Evolutionary conservation across 2,329 filamentous ascomycete species (phyloP).

Genomic region (Geoglossum cookeanum): DNA sequence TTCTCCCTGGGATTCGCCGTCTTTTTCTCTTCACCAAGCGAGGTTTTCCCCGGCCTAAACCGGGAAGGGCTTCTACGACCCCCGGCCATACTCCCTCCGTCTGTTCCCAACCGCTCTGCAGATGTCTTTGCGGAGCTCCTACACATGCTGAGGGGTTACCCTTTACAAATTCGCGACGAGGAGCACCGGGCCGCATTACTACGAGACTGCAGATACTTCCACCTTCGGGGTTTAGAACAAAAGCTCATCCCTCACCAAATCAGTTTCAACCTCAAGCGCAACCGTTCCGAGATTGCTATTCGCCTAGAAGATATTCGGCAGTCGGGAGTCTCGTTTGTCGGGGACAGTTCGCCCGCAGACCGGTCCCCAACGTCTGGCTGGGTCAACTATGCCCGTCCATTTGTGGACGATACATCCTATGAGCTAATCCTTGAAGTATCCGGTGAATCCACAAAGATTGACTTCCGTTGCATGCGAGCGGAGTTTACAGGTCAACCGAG

Average conservation of each 20-base stretch:
- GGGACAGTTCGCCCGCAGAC: slow-evolving; percentile 22
- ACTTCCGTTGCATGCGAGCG: slow-evolving; percentile 35
- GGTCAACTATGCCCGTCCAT: slow-evolving; percentile 69
- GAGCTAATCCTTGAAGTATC: slow-evolving; percentile 67
- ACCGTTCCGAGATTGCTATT: slow-evolving; percentile 56
- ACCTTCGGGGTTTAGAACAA: slow-evolving; percentile 82
- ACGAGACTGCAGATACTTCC: slow-evolving; percentile 78
- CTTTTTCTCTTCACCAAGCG: slow-evolving; percentile 63
- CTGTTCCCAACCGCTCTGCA: slow-evolving; percentile 63
- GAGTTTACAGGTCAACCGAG: slow-evolving; percentile 58
- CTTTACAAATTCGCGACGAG: slow-evolving; percentile 55
- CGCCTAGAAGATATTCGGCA: slow-evolving; percentile 76
- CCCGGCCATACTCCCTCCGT: slow-evolving; percentile 67
- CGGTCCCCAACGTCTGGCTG: slow-evolving; percentile 26
- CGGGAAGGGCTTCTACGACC: slow-evolving; percentile 64
- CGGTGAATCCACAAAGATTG: slow-evolving; percentile 42
- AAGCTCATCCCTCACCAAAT: slow-evolving; percentile 61
- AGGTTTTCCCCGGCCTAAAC: slow-evolving; percentile 73
- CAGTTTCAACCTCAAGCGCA: slow-evolving; percentile 50
- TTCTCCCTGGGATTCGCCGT: slow-evolving; percentile 79
- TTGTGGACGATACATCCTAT: slow-evolving; percentile 52
- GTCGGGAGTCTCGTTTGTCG: slow-evolving; percentile 52
- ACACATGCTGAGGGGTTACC: slow-evolving; percentile 67
- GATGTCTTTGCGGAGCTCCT: slow-evolving; percentile 69
- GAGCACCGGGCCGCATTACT: slow-evolving; percentile 59